A percentile compares a stretch with the other conserved stretches of the same genome.
Conservation (phyloP, 495 filamentous ascomycete genomes). For the Lophiotrema nucula region DNA sequence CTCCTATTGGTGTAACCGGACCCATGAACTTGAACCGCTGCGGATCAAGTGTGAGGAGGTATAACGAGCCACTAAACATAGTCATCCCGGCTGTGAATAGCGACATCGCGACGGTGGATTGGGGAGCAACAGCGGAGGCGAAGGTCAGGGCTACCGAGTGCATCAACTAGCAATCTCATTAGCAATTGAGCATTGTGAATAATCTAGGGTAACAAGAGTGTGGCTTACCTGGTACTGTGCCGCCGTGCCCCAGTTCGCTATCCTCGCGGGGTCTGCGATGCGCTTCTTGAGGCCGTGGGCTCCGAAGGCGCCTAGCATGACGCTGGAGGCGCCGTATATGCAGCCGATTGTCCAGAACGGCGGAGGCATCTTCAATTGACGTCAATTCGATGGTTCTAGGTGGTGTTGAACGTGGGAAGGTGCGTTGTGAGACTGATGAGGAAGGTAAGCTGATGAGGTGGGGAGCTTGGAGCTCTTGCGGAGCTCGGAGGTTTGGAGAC, state of each 20-base stretch:
- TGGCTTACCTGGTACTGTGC: slow-evolving; percentile 61
- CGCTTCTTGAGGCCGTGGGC: slow-evolving; percentile 61
- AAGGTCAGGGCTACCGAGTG: slow-evolving; percentile 59
- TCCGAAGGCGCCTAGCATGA: slow-evolving; percentile 62
- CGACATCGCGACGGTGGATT: slow-evolving; percentile 42
- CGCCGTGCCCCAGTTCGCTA: slow-evolving; percentile 57
- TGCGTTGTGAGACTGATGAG: no score
- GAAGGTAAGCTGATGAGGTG: no score
- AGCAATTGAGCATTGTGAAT: background rate
- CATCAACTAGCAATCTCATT: slow-evolving; percentile 47
- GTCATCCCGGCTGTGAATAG: slow-evolving; percentile 48
- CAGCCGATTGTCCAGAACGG: slow-evolving; percentile 59
- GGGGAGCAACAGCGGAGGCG: slow-evolving; percentile 45
- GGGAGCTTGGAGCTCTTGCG: no score
- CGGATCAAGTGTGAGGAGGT: slow-evolving; percentile 57
- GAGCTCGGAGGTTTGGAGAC: no score
- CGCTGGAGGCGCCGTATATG: slow-evolving; percentile 57
- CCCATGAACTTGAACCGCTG: slow-evolving; percentile 55
- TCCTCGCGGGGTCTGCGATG: slow-evolving; percentile 52
- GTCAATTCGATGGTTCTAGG: no score
- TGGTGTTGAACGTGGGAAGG: no score
- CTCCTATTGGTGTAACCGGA: slow-evolving; percentile 60
- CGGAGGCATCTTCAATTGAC: no score
- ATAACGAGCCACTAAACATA: slow-evolving; percentile 62
- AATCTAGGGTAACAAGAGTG: background rate